These are phyloP conservation scores for Didymella segeticola DNA, from an alignment of 2,329 filamentous ascomycete species.

Conservation along the genomic window DNA sequence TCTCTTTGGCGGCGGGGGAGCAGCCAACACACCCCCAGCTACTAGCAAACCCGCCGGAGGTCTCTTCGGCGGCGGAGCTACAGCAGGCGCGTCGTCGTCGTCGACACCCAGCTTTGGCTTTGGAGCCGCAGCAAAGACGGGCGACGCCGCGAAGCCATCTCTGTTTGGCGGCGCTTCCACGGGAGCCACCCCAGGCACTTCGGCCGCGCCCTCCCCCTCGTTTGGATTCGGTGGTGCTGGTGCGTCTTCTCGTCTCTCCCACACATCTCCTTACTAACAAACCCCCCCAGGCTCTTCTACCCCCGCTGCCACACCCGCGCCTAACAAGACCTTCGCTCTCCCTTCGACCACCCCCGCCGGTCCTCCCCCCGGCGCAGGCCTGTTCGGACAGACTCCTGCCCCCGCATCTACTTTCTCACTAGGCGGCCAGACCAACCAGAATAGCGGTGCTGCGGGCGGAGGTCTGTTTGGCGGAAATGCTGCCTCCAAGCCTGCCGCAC, in stretches of 20 bases:
- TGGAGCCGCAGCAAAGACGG: conserved; percentile 28
- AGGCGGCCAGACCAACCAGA: conserved; percentile 29
- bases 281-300: conserved; percentile 25
- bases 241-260: conserved; percentile 1
- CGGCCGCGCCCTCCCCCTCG: conserved; percentile 21
- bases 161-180: conserved; percentile 30
- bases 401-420: conserved; percentile 43
- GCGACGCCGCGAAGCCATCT: conserved; percentile 33
- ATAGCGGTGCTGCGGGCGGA: conserved; percentile 12
- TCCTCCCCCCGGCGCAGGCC: conserved; percentile 40
- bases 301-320: conserved; percentile 43
- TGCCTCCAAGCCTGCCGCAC: conserved; percentile 35
- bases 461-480: conserved; percentile 23
- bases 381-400: conserved; percentile 35
- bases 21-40: conserved; percentile 38
- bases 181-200: conserved; percentile 18
- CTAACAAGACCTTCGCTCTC: conserved; percentile 46
- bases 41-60: conserved; percentile 35
- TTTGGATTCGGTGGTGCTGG: conserved; percentile 31
- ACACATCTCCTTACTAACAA: not conserved
- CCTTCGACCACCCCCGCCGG: conserved; percentile 51
- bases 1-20: conserved; percentile 38
- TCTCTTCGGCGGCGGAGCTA: conserved; percentile 37
- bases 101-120: conserved; percentile 24
- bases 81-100: conserved; percentile 33